phyloP scores from a whole-genome alignment of 139 green algal genomes.

The Chlorella sp. region DNA sequence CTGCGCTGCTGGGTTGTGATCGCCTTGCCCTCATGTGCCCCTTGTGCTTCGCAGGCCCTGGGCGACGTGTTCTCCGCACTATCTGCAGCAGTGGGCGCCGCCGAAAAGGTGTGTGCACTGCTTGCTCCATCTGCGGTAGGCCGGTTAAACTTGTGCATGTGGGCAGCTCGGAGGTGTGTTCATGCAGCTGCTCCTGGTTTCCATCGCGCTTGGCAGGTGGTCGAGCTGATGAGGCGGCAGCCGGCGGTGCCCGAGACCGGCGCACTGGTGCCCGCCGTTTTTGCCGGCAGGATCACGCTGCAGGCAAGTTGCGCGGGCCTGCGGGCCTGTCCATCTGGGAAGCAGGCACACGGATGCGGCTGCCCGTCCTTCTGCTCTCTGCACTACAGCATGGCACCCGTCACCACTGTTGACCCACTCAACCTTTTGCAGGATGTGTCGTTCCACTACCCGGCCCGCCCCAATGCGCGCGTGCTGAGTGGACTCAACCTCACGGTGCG shows the following conservation, averaged over 20 bases:
- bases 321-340: background rate
- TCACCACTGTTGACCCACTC: too few species aligned
- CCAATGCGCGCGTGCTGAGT: conserved; percentile 62
- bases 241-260: conserved; percentile 46
- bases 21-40: background rate
- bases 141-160: too few species aligned
- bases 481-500: conserved; percentile 53
- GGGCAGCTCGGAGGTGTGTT: too few species aligned
- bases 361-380: too few species aligned
- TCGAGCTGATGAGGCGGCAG: conserved; percentile 66
- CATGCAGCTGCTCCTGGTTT: too few species aligned
- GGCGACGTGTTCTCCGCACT: conserved; percentile 82
- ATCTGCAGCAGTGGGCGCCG: conserved; percentile 79
- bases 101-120: conserved; percentile 69
- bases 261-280: conserved; percentile 37
- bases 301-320: background rate
- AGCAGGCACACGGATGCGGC: background rate
- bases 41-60: conserved; percentile 51
- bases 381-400: too few species aligned
- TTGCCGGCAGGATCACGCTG: conserved; percentile 67
- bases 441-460: conserved; percentile 87
- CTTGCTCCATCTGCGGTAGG: too few species aligned
- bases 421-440: conserved; percentile 65
- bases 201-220: conserved; percentile 36
- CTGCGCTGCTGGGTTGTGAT: background rate